phyloP scores from a whole-genome alignment of 1,284 basidiomycete species.

The Agaricales sp. region DNA sequence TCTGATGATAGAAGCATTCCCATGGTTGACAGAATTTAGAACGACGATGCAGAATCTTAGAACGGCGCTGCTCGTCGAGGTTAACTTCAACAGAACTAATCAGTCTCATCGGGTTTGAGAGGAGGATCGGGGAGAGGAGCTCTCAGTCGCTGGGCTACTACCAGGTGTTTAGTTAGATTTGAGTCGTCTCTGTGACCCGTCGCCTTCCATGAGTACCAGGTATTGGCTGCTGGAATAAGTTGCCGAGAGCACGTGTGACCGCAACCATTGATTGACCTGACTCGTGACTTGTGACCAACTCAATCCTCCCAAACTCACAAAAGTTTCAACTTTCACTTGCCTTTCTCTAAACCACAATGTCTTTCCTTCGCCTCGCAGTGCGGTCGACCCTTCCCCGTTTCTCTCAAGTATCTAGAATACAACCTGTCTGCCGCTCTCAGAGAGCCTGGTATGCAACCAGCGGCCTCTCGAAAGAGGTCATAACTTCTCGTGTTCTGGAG shows the following conservation, averaged over 20 bases:
- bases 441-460: slow-evolving; percentile 69
- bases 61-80: too few species aligned
- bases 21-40: too few species aligned
- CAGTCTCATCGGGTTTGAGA: too few species aligned
- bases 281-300: background rate
- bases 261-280: background rate
- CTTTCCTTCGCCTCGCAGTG: slow-evolving; percentile 30
- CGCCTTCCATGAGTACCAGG: too few species aligned
- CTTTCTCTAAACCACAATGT: slow-evolving; percentile 20
- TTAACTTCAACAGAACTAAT: too few species aligned
- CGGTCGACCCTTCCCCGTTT: slow-evolving; percentile 18
- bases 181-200: too few species aligned
- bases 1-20: too few species aligned
- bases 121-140: too few species aligned
- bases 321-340: background rate
- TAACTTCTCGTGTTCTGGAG: slow-evolving; percentile 77
- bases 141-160: too few species aligned
- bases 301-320: background rate
- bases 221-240: too few species aligned
- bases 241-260: background rate
- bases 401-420: slow-evolving; percentile 17
- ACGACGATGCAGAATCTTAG: too few species aligned
- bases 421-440: slow-evolving; percentile 16
- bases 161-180: too few species aligned
- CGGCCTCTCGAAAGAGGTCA: slow-evolving; percentile 65